Evolutionary conservation across 208 protist genomes (phyloP), one percentile per base, ranked within the genome.

Genomic region (Leishmania tarentolae): DNA sequence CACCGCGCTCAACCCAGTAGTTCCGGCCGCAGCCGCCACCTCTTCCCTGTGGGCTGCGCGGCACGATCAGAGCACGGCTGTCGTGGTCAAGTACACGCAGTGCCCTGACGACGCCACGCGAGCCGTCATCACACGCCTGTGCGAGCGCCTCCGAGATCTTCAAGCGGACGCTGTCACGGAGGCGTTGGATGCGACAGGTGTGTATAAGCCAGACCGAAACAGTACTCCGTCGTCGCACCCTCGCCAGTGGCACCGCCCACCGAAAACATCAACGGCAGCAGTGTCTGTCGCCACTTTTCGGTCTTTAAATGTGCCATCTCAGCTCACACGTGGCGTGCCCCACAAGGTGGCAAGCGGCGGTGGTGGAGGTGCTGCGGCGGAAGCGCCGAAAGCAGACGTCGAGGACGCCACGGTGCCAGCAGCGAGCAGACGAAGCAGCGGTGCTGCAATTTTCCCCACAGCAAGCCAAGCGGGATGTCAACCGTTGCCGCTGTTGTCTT

Each of bases 51-150:
- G 82, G 82, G 72, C 77, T 1, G 78, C 82, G 0, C 77, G 82
- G 47, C 78, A 86, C 66, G 57, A 82, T 40, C 78, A 86, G 56
- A 75, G 52, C 42, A 75, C 73, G 3, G 77, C 82, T 15, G 82
- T 86, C 28, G 78, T 82, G 40, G 66, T 86, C 35, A 94, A 94
- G 74, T 92, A 89, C 83, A 87, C 90, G 53, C 81, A 87, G 37
- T 94, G 91, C 74, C 75, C 79, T 0, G 86, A 90, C 72, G 86
- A 93, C 76, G 87, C 86, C 46, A 91, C 88, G 42, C 90, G 88
- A 9, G 78, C 88, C 35, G 76, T 81, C 56, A 91, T 91, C 21
- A 88, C 91, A 7, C 75, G 85, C n/a, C 78, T 92, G 69, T 95
- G 90, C 65, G 88, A 93, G 65, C 86, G 86, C 40, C 86, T 95